These are phyloP conservation scores for Entomortierella chlamydospora DNA, from an alignment of 192 early-diverging fungal species.

Conservation along the genomic window DNA sequence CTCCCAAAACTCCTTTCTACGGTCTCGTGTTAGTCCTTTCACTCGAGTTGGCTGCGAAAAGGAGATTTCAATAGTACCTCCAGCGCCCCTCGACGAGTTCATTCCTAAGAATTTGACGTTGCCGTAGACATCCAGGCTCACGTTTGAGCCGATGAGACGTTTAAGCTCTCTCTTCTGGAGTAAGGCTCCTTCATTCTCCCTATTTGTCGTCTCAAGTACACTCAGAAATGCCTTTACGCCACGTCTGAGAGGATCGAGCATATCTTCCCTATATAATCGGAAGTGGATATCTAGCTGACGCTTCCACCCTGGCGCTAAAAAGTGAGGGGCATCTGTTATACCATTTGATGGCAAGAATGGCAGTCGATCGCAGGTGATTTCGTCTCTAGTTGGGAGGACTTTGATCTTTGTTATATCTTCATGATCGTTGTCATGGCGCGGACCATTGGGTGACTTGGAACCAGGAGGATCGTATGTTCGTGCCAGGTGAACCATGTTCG, in stretches of 20 bases:
- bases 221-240: constrained; percentile 59
- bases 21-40: background rate
- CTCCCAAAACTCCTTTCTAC: constrained; percentile 60
- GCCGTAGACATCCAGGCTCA: constrained; percentile 53
- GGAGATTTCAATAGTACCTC: constrained; percentile 23
- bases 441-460: constrained; percentile 37
- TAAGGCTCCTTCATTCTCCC: constrained; percentile 12
- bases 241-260: constrained; percentile 56
- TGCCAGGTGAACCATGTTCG: constrained; percentile 10
- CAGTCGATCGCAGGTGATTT: constrained; percentile 49
- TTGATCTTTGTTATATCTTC: constrained; percentile 56
- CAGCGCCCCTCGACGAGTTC: constrained; percentile 14
- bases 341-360: constrained; percentile 65
- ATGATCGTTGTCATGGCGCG: constrained; percentile 68
- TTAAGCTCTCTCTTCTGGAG: constrained; percentile 24
- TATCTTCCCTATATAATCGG: constrained; percentile 69
- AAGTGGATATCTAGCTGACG: constrained; percentile 70
- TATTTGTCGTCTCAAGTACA: constrained; percentile 5
- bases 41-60: constrained; percentile 44
- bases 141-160: constrained; percentile 26
- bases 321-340: constrained; percentile 55
- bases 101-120: constrained; percentile 50
- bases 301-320: constrained; percentile 55
- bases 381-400: constrained; percentile 65
- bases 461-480: constrained; percentile 51